Conservation (phyloP, 2,329 filamentous ascomycete genomes). For the Westerdykella sp. region DNA sequence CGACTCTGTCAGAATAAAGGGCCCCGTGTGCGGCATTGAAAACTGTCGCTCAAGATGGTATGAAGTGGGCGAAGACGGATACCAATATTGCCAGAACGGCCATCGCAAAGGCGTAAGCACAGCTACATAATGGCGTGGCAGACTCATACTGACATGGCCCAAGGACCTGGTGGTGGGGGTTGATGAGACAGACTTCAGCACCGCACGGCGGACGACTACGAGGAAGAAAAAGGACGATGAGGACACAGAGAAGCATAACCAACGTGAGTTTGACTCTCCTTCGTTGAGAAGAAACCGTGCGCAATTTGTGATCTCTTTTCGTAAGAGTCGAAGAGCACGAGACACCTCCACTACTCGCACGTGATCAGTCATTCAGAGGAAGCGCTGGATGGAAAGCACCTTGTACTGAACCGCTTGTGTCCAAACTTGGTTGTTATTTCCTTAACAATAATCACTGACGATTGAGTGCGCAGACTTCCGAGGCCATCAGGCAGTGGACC, state of each 20-base stretch:
- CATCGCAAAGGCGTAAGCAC: constrained; percentile 66
- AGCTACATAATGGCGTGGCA: background rate
- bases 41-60: constrained; percentile 63
- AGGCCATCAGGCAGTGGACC: constrained; percentile 64
- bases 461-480: constrained; percentile 45
- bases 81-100: constrained; percentile 72
- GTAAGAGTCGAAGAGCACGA: too few relatives aligned
- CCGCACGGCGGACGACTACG: constrained; percentile 51
- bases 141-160: constrained; percentile 5
- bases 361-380: too few relatives aligned
- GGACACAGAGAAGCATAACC: constrained; percentile 47
- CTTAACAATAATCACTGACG: constrained; percentile 14
- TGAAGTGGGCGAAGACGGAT: constrained; percentile 66
- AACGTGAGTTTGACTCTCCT: constrained; percentile 30
- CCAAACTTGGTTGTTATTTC: constrained; percentile 1
- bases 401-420: background rate
- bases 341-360: too few relatives aligned
- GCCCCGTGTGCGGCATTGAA: constrained; percentile 47
- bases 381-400: too few relatives aligned
- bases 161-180: constrained; percentile 30
- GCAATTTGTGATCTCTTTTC: too few relatives aligned
- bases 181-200: constrained; percentile 64
- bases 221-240: constrained; percentile 48
- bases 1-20: constrained; percentile 15
- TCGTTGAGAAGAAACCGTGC: too few relatives aligned